Conservation (phyloP, 192 early-diverging fungal genomes). For the Coemansia sp. region DNA sequence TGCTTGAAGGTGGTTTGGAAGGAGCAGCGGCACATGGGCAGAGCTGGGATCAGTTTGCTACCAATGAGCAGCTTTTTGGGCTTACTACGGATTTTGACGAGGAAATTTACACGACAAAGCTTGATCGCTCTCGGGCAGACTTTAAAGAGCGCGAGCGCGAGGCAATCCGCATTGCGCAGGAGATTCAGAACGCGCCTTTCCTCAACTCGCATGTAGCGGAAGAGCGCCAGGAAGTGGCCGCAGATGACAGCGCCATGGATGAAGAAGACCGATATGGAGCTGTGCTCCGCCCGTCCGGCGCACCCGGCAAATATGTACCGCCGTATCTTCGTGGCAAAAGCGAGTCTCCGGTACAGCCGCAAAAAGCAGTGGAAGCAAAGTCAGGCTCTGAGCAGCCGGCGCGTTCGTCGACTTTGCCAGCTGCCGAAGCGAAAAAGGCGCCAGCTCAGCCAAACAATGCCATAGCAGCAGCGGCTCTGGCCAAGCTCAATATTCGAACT, state of each 20-base stretch:
- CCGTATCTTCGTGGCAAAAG: constrained; percentile 67
- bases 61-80: constrained; percentile 91
- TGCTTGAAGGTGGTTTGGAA: constrained; percentile 28
- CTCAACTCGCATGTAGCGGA: constrained; percentile 87
- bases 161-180: constrained; percentile 82
- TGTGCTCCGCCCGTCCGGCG: constrained; percentile 63
- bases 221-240: constrained; percentile 70
- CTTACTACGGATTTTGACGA: constrained; percentile 94
- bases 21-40: not conserved
- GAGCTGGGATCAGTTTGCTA: constrained; percentile 95
- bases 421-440: not conserved
- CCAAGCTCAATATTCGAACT: constrained; percentile 53
- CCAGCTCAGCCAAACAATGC: constrained; percentile 26
- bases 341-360: constrained; percentile 8
- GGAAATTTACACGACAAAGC: constrained; percentile 91
- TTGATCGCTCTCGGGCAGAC: constrained; percentile 80
- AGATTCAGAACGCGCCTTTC: constrained; percentile 76
- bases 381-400: constrained; percentile 1
- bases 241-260: constrained; percentile 64
- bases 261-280: constrained; percentile 91
- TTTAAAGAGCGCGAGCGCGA: constrained; percentile 85
- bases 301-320: constrained; percentile 83
- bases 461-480: constrained; percentile 35
- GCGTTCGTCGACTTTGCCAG: constrained; percentile 5
- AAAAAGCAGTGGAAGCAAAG: not conserved